Evolutionary conservation across 176 grass and related monocot species (phyloP).

Genomic region (Carex littledalei): DNA sequence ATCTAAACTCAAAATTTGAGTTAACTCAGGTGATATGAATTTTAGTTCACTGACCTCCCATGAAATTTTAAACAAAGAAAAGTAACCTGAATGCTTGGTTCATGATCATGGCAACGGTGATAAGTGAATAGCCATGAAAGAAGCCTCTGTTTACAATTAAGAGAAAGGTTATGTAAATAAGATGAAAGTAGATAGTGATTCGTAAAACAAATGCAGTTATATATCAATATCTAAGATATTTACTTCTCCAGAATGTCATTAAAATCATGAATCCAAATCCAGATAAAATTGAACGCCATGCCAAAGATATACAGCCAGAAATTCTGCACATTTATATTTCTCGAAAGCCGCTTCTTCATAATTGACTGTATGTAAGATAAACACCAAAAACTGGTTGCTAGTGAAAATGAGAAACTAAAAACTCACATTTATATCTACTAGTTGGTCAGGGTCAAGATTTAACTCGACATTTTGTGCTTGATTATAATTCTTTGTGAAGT

Average conservation of each 20-base stretch:
- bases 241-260: slow-evolving; percentile 79
- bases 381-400: background rate
- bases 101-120: slow-evolving; percentile 83
- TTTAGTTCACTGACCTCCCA: background rate
- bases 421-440: background rate
- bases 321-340: slow-evolving; percentile 93
- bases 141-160: slow-evolving; percentile 64
- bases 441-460: background rate
- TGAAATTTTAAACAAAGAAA: background rate
- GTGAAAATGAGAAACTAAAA: slow-evolving; percentile 1
- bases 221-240: background rate
- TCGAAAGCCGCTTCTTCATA: slow-evolving; percentile 79
- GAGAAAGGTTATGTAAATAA: slow-evolving; percentile 18
- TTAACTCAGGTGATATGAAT: too few species aligned
- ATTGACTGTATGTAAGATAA: slow-evolving; percentile 56
- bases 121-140: slow-evolving; percentile 88
- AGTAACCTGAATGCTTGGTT: slow-evolving; percentile 90
- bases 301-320: slow-evolving; percentile 98
- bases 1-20: background rate
- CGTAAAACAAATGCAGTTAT: background rate
- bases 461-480: background rate
- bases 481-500: background rate
- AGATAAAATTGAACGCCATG: slow-evolving; percentile 81
- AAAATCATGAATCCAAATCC: slow-evolving; percentile 68
- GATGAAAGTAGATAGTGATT: slow-evolving; percentile 1